Evolutionary conservation across 208 protist genomes (phyloP), one percentile per base, ranked within the genome.

Genomic region (Borovskyia barvae): DNA sequence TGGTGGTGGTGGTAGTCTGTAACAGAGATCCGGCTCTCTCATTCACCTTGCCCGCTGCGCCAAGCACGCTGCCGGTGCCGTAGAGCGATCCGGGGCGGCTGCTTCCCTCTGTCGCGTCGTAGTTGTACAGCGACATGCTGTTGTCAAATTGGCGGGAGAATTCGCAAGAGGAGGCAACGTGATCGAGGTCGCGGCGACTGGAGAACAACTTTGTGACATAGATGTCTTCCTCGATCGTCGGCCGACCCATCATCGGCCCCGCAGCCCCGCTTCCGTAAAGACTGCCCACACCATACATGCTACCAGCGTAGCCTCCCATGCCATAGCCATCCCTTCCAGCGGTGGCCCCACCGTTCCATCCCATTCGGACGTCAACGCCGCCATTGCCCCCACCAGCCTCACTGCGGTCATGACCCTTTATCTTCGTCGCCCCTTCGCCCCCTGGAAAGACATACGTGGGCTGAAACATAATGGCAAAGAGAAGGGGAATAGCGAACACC

Each of bases 121-220:
- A 61, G 29, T 42, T 30, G 60, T 67, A 80, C 49, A 69, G 78
- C 22, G 52, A 65, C 66, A 66, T 78, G 66, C 74, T 70, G 12
- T 71, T 80, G 72, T 79, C 67, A 46, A 78, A 76, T 15, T 70
- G 76, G 15, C 76, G 77, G 4, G 65, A 66, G 30, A 79, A 84
- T 47, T 87, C 80, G n/a, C 43, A 35, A 20, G 49, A 50, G 26
- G 80, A 85, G 6, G 63, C 71, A 14, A 85, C 39, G 28, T 45
- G 47, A 37, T 80, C 65, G 19, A 77, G 60, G 25, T 91, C 80
- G 19, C 80, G 84, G 19, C 84, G 84, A 43, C 80, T 87, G 25
- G 77, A 75, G 57, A 92, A 92, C 20, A 88, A 32, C 63, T 88
- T 92, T 20, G 72, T 83, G 51, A 80, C 80, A 19, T 78, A 35